These are phyloP conservation scores for Nicotiana paniculata DNA, from an alignment of 257 asterid species.

Conservation along the genomic window DNA sequence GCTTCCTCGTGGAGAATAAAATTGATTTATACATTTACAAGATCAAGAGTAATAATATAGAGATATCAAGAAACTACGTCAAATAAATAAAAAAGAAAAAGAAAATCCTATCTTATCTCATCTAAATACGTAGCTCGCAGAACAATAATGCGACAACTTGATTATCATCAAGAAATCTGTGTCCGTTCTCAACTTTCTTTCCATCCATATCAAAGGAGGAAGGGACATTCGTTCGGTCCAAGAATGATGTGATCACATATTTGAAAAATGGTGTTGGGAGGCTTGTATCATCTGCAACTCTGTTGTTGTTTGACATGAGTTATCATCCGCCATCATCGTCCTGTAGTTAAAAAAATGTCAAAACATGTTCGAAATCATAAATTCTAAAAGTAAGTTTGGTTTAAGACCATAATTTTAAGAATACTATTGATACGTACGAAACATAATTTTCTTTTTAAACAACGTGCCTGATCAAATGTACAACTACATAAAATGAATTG, in stretches of 20 bases:
- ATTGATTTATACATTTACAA: background rate
- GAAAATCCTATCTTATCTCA: slow-evolving; percentile 6
- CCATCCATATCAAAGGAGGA: too few relatives aligned
- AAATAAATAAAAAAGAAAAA: background rate
- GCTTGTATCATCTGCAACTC: slow-evolving; percentile 69
- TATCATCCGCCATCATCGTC: slow-evolving; percentile 48
- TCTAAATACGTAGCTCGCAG: background rate
- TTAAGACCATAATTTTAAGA: too few relatives aligned
- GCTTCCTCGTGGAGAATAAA: background rate
- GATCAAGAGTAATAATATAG: background rate
- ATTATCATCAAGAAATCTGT: background rate
- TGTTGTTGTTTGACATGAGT: slow-evolving; percentile 61
- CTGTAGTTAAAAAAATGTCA: background rate
- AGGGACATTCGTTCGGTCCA: background rate
- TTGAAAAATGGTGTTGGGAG: slow-evolving; percentile 65
- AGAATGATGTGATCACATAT: slow-evolving; percentile 32
- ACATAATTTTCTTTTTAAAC: too few relatives aligned
- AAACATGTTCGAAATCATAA: too few relatives aligned
- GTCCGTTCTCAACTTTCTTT: too few relatives aligned
- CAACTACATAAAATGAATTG: too few relatives aligned
- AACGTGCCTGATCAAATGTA: too few relatives aligned
- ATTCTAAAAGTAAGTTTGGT: too few relatives aligned
- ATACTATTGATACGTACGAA: too few relatives aligned
- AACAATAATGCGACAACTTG: slow-evolving; percentile 4
- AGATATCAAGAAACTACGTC: background rate